A percentile compares a stretch with the other conserved stretches of the same genome.
These are phyloP conservation scores for Saccharomycopsis fibuligera DNA, from an alignment of 805 yeast genomes.

Conservation along the genomic window DNA sequence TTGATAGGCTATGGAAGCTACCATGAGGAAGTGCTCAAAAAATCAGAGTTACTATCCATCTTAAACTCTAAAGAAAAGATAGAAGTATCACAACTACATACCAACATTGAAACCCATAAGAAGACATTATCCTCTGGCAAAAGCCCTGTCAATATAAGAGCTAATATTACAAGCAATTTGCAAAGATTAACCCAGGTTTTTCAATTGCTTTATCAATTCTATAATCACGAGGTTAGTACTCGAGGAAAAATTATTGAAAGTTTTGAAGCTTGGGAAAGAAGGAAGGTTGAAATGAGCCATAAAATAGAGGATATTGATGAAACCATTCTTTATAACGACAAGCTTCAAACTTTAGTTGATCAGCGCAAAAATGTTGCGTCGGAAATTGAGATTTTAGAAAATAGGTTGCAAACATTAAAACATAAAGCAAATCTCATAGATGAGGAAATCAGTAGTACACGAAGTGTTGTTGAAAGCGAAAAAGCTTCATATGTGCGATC, in stretches of 20 bases:
- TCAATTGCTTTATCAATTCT: background rate
- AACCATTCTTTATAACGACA: conserved; percentile 3
- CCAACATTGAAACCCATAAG: background rate
- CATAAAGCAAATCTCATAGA: conserved; percentile 5
- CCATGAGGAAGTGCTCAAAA: conserved; percentile 1
- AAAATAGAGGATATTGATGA: conserved; percentile 12
- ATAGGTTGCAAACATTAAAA: conserved; percentile 9
- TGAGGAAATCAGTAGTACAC: conserved; percentile 14
- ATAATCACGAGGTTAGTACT: no score
- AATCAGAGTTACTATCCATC: background rate
- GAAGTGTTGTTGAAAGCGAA: conserved; percentile 14
- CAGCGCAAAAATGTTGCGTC: conserved; percentile 5
- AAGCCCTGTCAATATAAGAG: conserved; percentile 3
- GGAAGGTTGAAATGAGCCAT: conserved; percentile 1
- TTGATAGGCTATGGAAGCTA: no score
- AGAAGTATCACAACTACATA: background rate
- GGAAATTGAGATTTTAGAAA: conserved; percentile 19
- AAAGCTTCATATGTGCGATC: conserved; percentile 9
- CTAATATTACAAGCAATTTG: background rate
- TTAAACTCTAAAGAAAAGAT: conserved; percentile 6
- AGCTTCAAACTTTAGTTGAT: conserved; percentile 6
- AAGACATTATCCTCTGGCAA: conserved; percentile 3
- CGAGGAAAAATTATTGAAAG: conserved; percentile 1
- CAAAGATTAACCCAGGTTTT: background rate
- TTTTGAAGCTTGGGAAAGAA: conserved; percentile 15